Base-by-base conservation (phyloP, 441 rosid species). In the Rhodomyrtus psidioides region DNA sequence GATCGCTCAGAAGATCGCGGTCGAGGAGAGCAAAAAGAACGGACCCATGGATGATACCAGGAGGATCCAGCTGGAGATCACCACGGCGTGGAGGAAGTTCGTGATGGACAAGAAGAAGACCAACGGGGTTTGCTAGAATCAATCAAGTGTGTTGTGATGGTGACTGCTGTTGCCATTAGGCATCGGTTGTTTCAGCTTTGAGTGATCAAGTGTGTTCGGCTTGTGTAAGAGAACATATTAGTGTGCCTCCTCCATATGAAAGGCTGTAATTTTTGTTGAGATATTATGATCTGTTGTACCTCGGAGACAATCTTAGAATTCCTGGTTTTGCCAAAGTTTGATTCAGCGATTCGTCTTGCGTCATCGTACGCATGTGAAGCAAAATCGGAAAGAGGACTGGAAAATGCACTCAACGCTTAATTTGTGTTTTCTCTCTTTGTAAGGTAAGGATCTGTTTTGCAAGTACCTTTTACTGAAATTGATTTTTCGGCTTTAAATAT, bases 91-190 rank as follows among this genome's bases (percentile, higher is more conserved):
- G 88, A 86, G 58, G 88, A 86, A 86, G 86, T 86, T 42, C 75
- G 88, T 86, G 57, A 46, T 30, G 75, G 88, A 86, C 4, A 82
- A 58, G 85, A 86, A 87, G 88, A 81, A 82, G 89, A 81, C n/a
- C 82, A 87, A 60, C 30, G 82, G 84, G 2, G 84, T 87, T 54
- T 87, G 89, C 17, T 87, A 84, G 65, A 70, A n/a, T 57, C 76
- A 70, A n/a, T 57, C 76, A 9, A 21, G n/a, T 4, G 27, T 28
- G 27, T 17, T 1, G 26, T 6, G n/a, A 34, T 34, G 49, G 79
- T 70, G 2, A 10, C 9, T 70, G 5, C 19, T 70, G n/a, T 65
- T 65, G 49, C 79, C 49, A 34, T 10, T 21, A 10, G 49, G 49
- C 49, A 70, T 21, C 49, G 8, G n/a, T 70, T 19, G 10, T 39